Evolutionary conservation across 176 grass and related monocot species (phyloP).

Genomic region (Dactylis glomerata): DNA sequence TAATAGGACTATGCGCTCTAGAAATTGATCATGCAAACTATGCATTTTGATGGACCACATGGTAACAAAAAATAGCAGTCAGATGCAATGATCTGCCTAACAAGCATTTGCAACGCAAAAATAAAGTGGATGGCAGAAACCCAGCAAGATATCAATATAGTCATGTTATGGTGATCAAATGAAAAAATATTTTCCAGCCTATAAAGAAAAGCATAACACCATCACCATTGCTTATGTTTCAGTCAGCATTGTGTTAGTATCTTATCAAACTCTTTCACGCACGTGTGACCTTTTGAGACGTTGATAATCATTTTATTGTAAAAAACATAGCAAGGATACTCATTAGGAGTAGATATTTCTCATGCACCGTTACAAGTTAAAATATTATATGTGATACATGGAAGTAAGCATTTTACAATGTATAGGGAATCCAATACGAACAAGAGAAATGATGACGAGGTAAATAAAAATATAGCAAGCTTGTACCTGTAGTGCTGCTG

Average conservation of each 20-base stretch:
- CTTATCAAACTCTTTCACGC: neutral
- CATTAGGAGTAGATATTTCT: neutral
- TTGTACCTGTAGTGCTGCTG: constrained; percentile 70
- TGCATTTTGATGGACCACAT: neutral
- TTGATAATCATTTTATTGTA: neutral
- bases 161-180: neutral
- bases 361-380: neutral
- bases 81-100: neutral
- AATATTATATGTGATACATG: neutral
- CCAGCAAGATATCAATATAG: neutral
- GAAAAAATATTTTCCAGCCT: neutral
- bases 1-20: neutral
- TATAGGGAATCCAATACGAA: neutral
- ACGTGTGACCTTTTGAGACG: neutral
- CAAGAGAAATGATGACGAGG: constrained; percentile 4
- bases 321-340: neutral
- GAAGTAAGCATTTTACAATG: neutral
- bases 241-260: neutral
- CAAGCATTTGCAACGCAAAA: neutral
- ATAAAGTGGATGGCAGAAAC: neutral
- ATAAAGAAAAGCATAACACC: neutral
- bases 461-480: neutral
- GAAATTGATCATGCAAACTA: neutral
- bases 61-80: neutral
- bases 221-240: neutral